A percentile compares a stretch with the other conserved stretches of the same genome.
Evolutionary conservation across 2,329 filamentous ascomycete genomes (phyloP).

Genomic region (Aspergillus neoniger): DNA sequence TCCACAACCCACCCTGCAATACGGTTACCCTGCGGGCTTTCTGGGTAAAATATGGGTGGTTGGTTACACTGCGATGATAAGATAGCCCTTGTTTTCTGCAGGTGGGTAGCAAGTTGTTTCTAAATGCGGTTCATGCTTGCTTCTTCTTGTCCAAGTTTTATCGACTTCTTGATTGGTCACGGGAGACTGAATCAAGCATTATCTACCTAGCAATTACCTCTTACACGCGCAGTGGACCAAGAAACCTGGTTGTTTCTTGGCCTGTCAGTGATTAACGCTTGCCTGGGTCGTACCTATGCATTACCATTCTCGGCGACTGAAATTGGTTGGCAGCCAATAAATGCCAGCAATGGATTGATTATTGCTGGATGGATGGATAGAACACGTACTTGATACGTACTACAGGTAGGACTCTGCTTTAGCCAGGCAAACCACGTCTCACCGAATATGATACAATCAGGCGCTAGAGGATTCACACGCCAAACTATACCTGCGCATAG

Average conservation of each 20-base stretch:
- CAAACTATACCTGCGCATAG: not conserved
- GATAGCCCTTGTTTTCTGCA: not conserved
- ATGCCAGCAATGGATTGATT: not conserved
- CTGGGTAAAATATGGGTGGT: not conserved
- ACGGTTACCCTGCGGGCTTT: not conserved
- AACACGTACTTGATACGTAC: not conserved
- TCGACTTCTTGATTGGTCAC: slow-evolving; percentile 2
- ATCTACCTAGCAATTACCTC: slow-evolving; percentile 19
- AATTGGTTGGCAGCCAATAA: not conserved
- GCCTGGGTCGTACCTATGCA: not conserved
- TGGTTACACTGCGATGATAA: slow-evolving; percentile 1
- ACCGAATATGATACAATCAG: not conserved
- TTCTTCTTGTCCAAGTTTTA: not conserved
- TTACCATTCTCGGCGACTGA: not conserved
- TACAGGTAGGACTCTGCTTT: not conserved
- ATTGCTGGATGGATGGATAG: not conserved
- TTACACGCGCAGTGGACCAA: slow-evolving; percentile 14
- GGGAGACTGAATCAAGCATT: slow-evolving; percentile 20
- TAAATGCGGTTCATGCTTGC: not conserved
- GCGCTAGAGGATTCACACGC: not conserved
- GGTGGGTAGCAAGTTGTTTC: not conserved
- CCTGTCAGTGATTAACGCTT: not conserved
- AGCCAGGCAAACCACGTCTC: not conserved
- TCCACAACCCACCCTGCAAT: not conserved
- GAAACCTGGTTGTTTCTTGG: slow-evolving; percentile 17